These are phyloP conservation scores for Pseudocercospora fuligena DNA, from an alignment of 2,329 filamentous ascomycete genomes.

Conservation along the genomic window DNA sequence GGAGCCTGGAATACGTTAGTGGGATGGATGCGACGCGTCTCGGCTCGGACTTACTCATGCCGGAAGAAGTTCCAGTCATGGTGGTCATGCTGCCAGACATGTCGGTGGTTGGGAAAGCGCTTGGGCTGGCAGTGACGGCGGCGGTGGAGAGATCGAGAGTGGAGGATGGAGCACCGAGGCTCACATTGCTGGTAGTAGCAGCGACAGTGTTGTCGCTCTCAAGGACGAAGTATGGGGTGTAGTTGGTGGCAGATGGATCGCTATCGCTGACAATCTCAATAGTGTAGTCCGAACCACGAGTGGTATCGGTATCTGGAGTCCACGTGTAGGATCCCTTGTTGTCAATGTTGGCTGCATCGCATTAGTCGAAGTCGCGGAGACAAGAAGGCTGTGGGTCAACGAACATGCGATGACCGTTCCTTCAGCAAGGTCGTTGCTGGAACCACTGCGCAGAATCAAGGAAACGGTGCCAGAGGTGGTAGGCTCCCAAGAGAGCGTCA, in stretches of 20 bases:
- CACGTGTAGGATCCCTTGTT: conserved; percentile 59
- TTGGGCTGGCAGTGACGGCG: conserved; percentile 35
- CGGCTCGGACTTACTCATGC: not conserved
- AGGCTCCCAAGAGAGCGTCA: conserved; percentile 56
- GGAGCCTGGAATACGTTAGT: not conserved
- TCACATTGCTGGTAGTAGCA: conserved; percentile 34
- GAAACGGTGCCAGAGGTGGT: conserved; percentile 57
- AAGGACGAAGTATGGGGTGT: conserved; percentile 58
- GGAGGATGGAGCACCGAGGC: conserved; percentile 40
- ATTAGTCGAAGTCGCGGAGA: conserved; percentile 17
- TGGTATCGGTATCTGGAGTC: conserved; percentile 48
- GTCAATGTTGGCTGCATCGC: conserved; percentile 48
- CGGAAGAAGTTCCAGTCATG: conserved; percentile 5
- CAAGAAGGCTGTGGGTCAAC: conserved; percentile 27
- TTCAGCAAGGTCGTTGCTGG: conserved; percentile 44
- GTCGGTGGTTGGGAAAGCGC: conserved; percentile 19
- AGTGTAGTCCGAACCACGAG: conserved; percentile 54
- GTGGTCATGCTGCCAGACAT: conserved; percentile 15
- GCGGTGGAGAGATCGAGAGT: conserved; percentile 30
- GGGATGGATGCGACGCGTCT: not conserved
- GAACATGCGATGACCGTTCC: conserved; percentile 39
- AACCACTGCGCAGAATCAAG: conserved; percentile 51
- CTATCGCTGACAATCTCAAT: conserved; percentile 58
- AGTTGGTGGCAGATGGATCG: conserved; percentile 54
- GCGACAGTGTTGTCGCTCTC: conserved; percentile 50